Conservation (phyloP, 2,329 filamentous ascomycete genomes). For the Domatiomyces catenatus region DNA sequence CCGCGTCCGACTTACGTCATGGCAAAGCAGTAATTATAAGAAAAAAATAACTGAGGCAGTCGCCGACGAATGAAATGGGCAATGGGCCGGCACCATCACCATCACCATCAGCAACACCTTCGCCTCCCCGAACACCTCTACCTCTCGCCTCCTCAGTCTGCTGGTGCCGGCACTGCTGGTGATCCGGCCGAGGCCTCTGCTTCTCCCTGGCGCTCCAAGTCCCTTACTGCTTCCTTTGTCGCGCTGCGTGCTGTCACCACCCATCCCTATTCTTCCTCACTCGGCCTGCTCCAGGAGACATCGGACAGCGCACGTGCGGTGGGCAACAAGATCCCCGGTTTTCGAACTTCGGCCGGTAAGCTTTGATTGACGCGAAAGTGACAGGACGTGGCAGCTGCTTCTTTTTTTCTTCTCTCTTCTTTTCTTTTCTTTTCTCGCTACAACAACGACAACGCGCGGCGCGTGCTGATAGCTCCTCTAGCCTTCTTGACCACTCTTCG, state of each 20-base stretch:
- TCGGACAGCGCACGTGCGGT: conserved; percentile 15
- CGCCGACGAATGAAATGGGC: conserved; percentile 7
- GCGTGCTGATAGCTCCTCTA: conserved; percentile 22
- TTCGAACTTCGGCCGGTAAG: conserved; percentile 22
- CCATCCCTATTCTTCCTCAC: conserved; percentile 5
- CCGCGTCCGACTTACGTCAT: not conserved
- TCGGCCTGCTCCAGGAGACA: conserved; percentile 10
- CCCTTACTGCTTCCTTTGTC: conserved; percentile 10
- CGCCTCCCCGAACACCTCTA: conserved; percentile 16
- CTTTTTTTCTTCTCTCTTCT: too few species aligned
- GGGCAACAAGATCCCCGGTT: conserved; percentile 20
- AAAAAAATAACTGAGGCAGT: not conserved
- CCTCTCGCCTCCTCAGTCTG: conserved; percentile 11
- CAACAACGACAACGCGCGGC: too few species aligned
- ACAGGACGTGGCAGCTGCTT: not conserved
- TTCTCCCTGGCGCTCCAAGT: conserved; percentile 2
- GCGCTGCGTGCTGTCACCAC: conserved; percentile 8
- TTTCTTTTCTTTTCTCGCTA: not conserved
- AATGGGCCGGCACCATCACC: conserved; percentile 16
- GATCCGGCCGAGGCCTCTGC: conserved; percentile 4
- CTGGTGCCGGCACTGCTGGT: not conserved
- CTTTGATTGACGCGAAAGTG: not conserved
- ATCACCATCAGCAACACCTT: conserved; percentile 2
- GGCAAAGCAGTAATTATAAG: not conserved
- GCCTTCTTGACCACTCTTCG: conserved; percentile 72